phyloP scores from a whole-genome alignment of 371 early-diverging fungal genomes.

The Gilbertella persicaria region DNA sequence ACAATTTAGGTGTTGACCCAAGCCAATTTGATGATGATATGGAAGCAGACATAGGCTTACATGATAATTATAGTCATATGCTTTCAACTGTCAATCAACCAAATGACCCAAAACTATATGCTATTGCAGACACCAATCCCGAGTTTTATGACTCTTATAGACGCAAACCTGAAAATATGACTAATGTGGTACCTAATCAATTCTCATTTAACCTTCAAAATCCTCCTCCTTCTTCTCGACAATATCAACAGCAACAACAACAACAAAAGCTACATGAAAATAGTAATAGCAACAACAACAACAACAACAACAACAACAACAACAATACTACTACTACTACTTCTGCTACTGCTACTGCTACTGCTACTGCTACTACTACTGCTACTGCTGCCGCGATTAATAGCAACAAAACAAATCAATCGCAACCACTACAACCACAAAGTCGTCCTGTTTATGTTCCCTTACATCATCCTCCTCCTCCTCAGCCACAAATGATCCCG shows the following conservation, averaged over 20 bases:
- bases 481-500: not conserved
- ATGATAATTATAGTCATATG: constrained; percentile 12
- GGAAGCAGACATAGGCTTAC: constrained; percentile 1
- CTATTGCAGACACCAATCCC: constrained; percentile 2
- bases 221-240: no score
- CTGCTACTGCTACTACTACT: no score
- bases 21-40: constrained; percentile 11
- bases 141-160: not conserved
- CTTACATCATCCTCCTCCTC: not conserved
- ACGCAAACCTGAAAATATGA: not conserved
- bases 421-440: no score
- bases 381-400: no score
- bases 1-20: constrained; percentile 30
- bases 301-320: no score
- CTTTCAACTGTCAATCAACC: constrained; percentile 12
- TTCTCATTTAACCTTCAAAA: no score
- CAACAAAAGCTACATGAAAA: no score
- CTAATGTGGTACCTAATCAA: not conserved
- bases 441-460: not conserved
- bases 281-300: no score
- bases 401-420: no score
- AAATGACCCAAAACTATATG: constrained; percentile 19
- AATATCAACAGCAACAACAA: no score
- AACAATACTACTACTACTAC: no score
- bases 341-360: no score